Evolutionary conservation across 78 protist species (phyloP).

Genomic region (Thecamonas trahens): DNA sequence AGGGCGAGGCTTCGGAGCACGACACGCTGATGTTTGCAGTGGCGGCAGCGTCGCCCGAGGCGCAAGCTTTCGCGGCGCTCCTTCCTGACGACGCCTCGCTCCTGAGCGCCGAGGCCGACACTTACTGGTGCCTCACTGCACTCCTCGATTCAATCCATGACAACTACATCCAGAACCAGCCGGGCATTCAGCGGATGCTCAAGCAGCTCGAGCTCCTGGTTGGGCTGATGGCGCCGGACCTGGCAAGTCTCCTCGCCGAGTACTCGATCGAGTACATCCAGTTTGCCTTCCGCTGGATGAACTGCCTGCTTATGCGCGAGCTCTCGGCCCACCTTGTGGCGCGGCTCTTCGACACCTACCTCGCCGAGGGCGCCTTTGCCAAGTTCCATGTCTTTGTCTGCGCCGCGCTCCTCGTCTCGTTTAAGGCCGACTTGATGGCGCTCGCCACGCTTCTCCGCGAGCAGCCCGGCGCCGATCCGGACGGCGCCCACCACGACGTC

Average conservation of each 20-base stretch:
- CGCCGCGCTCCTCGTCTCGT: slow-evolving; percentile 81
- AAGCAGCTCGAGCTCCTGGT: slow-evolving; percentile 36
- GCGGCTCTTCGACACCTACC: slow-evolving; percentile 85
- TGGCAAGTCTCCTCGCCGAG: neutral
- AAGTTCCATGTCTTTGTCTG: slow-evolving; percentile 88
- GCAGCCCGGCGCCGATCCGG: neutral
- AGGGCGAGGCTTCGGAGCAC: too few relatives aligned
- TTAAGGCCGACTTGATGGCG: slow-evolving; percentile 46
- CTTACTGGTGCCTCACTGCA: slow-evolving; percentile 82
- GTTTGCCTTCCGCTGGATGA: slow-evolving; percentile 96
- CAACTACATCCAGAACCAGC: slow-evolving; percentile 86
- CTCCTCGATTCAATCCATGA: slow-evolving; percentile 84
- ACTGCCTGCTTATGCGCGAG: slow-evolving; percentile 90
- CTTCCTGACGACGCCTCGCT: too few relatives aligned
- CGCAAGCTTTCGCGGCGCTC: too few relatives aligned
- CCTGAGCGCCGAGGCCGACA: slow-evolving; percentile 78
- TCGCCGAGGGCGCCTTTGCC: slow-evolving; percentile 42
- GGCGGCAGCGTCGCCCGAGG: too few relatives aligned
- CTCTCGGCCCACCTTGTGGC: slow-evolving; percentile 45
- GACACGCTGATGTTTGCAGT: too few relatives aligned
- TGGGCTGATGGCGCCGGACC: slow-evolving; percentile 6
- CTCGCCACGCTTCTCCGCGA: neutral
- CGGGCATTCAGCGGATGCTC: slow-evolving; percentile 84
- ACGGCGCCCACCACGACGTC: neutral
- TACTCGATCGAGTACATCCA: slow-evolving; percentile 67